Percentiles rank a stretch among this genome's conserved stretches.
Evolutionary conservation across 2,329 filamentous ascomycete species (phyloP).

Genomic region (Drechslerella dactyloides): DNA sequence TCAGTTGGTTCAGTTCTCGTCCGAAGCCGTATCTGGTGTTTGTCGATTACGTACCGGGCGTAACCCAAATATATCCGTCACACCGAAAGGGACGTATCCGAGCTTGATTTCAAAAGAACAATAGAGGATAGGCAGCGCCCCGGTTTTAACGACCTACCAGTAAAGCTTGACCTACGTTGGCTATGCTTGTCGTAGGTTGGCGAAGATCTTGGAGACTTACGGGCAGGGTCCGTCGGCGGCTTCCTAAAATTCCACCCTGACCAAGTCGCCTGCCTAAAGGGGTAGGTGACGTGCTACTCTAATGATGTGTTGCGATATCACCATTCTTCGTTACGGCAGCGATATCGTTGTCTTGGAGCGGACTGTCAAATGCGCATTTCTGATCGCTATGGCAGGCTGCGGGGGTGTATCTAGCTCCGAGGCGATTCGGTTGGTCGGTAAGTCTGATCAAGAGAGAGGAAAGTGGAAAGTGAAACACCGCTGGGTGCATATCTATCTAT

Average conservation of each 20-base stretch:
- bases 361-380: neutral
- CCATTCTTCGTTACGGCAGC: neutral
- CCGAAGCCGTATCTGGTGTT: slow-evolving; percentile 12
- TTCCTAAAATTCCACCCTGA: slow-evolving; percentile 33
- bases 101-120: slow-evolving; percentile 38
- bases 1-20: slow-evolving; percentile 19
- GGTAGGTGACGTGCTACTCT: slow-evolving; percentile 20
- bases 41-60: neutral
- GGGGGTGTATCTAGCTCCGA: too few species aligned
- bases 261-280: slow-evolving; percentile 21
- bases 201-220: slow-evolving; percentile 18
- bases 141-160: slow-evolving; percentile 29
- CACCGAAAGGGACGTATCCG: slow-evolving; percentile 12
- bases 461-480: too few species aligned
- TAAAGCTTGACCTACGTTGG: slow-evolving; percentile 49
- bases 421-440: too few species aligned
- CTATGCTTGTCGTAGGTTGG: slow-evolving; percentile 36
- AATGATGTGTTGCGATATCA: slow-evolving; percentile 18
- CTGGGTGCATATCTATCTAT: too few species aligned
- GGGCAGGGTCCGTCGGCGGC: neutral
- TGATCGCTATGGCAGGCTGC: too few species aligned
- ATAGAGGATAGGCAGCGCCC: slow-evolving; percentile 21
- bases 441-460: too few species aligned
- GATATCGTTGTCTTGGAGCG: neutral
- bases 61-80: neutral